A percentile compares a stretch with the other conserved stretches of the same genome.
Evolutionary conservation across 1,284 basidiomycete genomes (phyloP).

Genomic region (Rhodotorula sp.): DNA sequence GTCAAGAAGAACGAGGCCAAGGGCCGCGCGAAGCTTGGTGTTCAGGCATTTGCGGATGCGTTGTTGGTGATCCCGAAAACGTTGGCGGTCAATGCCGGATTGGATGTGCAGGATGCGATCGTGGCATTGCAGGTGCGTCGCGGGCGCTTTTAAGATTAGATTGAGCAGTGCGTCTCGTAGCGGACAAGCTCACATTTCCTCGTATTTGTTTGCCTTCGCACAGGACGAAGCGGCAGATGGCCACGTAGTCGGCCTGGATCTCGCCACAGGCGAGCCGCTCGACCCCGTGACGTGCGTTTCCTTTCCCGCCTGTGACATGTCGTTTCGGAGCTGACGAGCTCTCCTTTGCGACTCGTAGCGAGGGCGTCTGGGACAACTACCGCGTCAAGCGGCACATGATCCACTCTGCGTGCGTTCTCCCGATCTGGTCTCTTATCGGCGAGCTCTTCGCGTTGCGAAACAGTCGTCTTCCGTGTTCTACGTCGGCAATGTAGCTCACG

Average conservation of each 20-base stretch:
- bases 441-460: neutral
- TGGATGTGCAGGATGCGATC: constrained; percentile 94
- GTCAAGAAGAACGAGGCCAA: constrained; percentile 78
- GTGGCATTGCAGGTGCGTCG: constrained; percentile 75
- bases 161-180: neutral
- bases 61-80: constrained; percentile 95
- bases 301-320: too few relatives aligned
- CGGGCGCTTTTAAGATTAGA: too few relatives aligned
- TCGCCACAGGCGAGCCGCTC: constrained; percentile 91
- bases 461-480: neutral
- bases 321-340: neutral
- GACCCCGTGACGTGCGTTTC: constrained; percentile 72
- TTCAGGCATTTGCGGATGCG: constrained; percentile 95
- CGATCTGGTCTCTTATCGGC: constrained; percentile 4
- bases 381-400: constrained; percentile 98
- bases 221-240: constrained; percentile 92
- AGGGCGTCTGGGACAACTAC: constrained; percentile 99
- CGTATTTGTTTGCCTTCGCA: constrained; percentile 1
- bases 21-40: constrained; percentile 95
- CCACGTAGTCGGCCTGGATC: constrained; percentile 83
- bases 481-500: too few relatives aligned
- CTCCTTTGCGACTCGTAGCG: constrained; percentile 42
- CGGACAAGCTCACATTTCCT: constrained; percentile 9
- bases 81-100: constrained; percentile 91
- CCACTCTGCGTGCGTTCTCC: constrained; percentile 71